These are phyloP conservation scores for Psilocybe mexicana DNA, from an alignment of 1,284 basidiomycete genomes.

Conservation along the genomic window DNA sequence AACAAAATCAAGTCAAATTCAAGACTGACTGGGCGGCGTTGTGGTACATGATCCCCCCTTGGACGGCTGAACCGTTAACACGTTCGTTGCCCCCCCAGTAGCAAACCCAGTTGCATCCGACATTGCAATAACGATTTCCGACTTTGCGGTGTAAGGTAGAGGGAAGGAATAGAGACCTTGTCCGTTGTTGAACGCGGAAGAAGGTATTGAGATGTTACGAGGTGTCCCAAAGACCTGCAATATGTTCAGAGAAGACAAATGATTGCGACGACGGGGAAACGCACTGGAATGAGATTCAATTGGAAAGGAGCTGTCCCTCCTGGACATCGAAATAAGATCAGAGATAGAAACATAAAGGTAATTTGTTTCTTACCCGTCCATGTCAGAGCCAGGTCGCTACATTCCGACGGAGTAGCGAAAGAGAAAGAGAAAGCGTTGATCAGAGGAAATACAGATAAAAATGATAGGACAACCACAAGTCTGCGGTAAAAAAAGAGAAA, in stretches of 20 bases:
- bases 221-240: conserved; percentile 53
- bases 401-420: conserved; percentile 51
- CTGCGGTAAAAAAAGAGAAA: conserved; percentile 5
- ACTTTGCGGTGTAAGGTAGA: conserved; percentile 41
- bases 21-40: conserved; percentile 39
- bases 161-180: conserved; percentile 53
- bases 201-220: conserved; percentile 57
- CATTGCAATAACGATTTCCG: conserved; percentile 61
- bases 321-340: conserved; percentile 26
- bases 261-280: conserved; percentile 22
- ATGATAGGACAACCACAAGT: conserved; percentile 15
- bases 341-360: neutral
- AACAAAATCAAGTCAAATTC: neutral
- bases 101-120: conserved; percentile 71
- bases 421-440: conserved; percentile 55
- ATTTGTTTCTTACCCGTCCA: conserved; percentile 56
- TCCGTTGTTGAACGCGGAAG: conserved; percentile 51
- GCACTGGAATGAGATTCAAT: conserved; percentile 59
- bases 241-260: conserved; percentile 3
- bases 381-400: conserved; percentile 56
- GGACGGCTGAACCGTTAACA: conserved; percentile 52
- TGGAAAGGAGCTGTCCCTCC: conserved; percentile 66
- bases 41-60: conserved; percentile 55
- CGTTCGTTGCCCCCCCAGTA: conserved; percentile 56
- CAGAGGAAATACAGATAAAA: conserved; percentile 22